Evolutionary conservation across 1,284 basidiomycete genomes (phyloP), one percentile per base, ranked within the genome.

Genomic region (Ganoderma leucocontextum): DNA sequence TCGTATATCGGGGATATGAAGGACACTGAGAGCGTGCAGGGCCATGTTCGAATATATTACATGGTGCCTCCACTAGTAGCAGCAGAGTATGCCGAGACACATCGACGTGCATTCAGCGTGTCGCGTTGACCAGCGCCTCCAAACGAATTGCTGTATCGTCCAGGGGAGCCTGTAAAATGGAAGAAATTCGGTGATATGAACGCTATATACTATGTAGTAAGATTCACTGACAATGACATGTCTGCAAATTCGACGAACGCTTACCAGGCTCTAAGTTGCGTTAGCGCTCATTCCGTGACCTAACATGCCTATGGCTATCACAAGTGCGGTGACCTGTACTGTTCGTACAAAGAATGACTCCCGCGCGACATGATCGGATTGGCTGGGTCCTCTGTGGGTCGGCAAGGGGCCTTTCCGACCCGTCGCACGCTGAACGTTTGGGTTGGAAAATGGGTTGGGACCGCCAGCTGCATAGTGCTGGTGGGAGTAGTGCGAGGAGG

Each of bases 261-360:
- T 53, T 29, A 7, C 13, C n/a, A n/a, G n/a, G n/a, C 17, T 29
- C 25, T 41, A 60, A 39, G 58, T 38, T 12, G 58, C 58, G 36
- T 13, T 60, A 25, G 58, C 58, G 22, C 73, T 74, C n/a, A 78
- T 60, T 10, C 77, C 78, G 10, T 76, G 74, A 29, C 76, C 76
- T 8, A 79, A 49, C 1, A 74, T 71, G 17, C 75, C 76, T 38
- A 82, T 76, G 1, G 80, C 22, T 55, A 81, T 63, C 4, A 83
- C 74, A 7, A 82, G 70, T 1, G 76, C 79, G 19, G 78, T 69
- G 29, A 83, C 78, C 60, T 80, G 79, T 41, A 74, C 68, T 7
- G 77, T 70, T 47, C 82, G 69, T 72, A 76, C 75, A 8, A 80
- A 71, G 15, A 71, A 71, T 13, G 78, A 79, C 41, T 79, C 77